Evolutionary conservation across 1,284 basidiomycete species (phyloP), one percentile per base, ranked within the genome.

Genomic region (Schizopora paradoxa): DNA sequence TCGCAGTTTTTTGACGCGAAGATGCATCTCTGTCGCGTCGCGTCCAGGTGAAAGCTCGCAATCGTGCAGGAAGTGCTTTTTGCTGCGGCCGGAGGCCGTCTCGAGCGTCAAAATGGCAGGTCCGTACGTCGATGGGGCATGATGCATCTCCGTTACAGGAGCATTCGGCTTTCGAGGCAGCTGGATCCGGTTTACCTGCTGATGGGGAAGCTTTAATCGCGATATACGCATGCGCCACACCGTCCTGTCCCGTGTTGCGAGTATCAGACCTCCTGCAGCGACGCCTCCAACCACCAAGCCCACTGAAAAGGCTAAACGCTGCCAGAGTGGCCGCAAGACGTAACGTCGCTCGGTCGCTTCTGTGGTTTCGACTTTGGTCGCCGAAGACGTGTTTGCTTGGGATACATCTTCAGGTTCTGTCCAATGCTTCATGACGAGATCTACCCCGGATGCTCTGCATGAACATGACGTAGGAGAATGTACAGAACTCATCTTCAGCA

Each of bases 351-450:
- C 22, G n/a, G 26, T 10, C 8, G 39, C 16, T 11, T 27, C 25
- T 36, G 22, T 5, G n/a, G 36, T 16, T 36, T 46, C 6, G 6
- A 16, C 4, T 6, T 31, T 23, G 6, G 36, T 28, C 2, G 5
- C 23, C 16, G 28, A 37, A 13, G 32, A 27, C 19, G 22, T n/a
- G 28, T 10, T 14, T 31, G 28, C 28, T 31, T 31, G n/a, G 8
- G 29, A 18, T n/a, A 36, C 11, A 10, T 50, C 48, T n/a, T 34
- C 33, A 10, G 32, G 25, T 34, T 39, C 26, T 5, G 35, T 47
- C 49, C 49, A 51, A 19, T 48, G 41, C 25, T 40, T 32, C 49
- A 51, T 47, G 7, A 51, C 49, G 41, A 51, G 43, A 32, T 51
- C 49, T 5, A 46, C 27, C 19, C 39, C 46, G 6, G 43, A 21